phyloP scores from a whole-genome alignment of 352 stramenopile species.

The Pythium sukuiense region DNA sequence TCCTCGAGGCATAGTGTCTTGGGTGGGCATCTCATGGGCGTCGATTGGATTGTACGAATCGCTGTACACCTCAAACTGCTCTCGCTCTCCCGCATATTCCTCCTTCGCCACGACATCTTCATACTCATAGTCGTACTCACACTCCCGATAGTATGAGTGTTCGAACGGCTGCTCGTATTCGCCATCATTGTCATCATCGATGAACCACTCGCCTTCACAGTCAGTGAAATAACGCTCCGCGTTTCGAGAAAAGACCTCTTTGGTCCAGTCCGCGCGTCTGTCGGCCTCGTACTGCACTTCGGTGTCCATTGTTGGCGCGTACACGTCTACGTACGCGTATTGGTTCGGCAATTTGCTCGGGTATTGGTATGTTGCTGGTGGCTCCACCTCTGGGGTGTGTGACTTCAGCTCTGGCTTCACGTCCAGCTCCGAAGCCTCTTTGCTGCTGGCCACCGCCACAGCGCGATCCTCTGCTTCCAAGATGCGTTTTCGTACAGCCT shows the following conservation, averaged over 20 bases:
- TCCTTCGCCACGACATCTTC: background rate
- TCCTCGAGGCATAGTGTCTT: background rate
- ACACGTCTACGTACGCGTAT: background rate
- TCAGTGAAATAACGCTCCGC: background rate
- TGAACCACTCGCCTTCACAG: background rate
- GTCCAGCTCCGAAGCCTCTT: background rate
- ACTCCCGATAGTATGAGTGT: background rate
- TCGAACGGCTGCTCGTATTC: background rate
- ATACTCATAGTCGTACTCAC: background rate
- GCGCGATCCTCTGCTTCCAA: background rate
- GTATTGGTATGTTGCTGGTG: background rate
- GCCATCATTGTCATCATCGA: background rate
- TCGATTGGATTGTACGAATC: background rate
- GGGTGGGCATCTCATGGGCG: background rate
- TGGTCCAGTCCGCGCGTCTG: background rate
- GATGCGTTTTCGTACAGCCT: background rate
- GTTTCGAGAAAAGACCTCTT: background rate
- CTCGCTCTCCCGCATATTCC: background rate
- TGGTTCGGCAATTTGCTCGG: background rate
- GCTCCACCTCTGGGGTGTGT: background rate
- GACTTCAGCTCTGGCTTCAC: background rate
- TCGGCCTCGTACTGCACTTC: background rate
- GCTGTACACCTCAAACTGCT: background rate
- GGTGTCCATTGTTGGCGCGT: background rate
- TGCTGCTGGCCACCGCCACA: background rate